Conservation (phyloP, 371 early-diverging fungal species). For the Rhizopus delemar region DNA sequence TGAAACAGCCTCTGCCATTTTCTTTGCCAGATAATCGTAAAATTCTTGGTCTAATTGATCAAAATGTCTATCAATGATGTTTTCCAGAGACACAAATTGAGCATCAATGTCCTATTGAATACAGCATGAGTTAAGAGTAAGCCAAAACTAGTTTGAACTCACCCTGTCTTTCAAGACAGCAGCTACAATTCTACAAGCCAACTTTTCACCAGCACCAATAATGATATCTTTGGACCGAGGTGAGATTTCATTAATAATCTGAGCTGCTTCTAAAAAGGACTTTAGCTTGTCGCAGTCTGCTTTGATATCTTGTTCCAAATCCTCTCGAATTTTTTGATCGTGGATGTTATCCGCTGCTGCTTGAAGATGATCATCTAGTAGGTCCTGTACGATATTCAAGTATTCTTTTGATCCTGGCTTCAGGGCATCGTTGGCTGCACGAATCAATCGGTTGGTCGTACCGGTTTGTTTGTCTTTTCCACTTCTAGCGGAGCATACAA, state of each 20-base stretch:
- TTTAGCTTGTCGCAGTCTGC: slow-evolving; percentile 77
- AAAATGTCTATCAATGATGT: slow-evolving; percentile 78
- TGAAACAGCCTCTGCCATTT: slow-evolving; percentile 65
- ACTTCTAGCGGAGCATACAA: slow-evolving; percentile 85
- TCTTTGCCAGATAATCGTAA: slow-evolving; percentile 82
- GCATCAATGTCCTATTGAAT: slow-evolving; percentile 74
- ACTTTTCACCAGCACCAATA: slow-evolving; percentile 91
- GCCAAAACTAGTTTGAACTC: slow-evolving; percentile 11
- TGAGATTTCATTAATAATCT: slow-evolving; percentile 95
- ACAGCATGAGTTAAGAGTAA: slow-evolving; percentile 1
- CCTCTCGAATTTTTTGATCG: slow-evolving; percentile 51
- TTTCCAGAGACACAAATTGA: slow-evolving; percentile 82
- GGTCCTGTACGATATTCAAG: slow-evolving; percentile 74
- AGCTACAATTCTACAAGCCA: slow-evolving; percentile 89
- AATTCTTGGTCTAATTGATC: slow-evolving; percentile 88
- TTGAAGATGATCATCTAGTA: slow-evolving; percentile 80
- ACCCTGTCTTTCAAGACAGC: slow-evolving; percentile 74
- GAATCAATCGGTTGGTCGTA: slow-evolving; percentile 73
- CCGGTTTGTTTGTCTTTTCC: slow-evolving; percentile 76
- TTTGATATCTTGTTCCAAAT: slow-evolving; percentile 61
- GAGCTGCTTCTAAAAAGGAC: slow-evolving; percentile 88
- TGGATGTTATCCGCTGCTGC: slow-evolving; percentile 66
- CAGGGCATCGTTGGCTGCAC: slow-evolving; percentile 73
- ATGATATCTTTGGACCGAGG: slow-evolving; percentile 94
- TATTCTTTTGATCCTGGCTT: slow-evolving; percentile 62